Conservation (phyloP, 768 basidiomycete genomes). For the Rhizopogon salebrosus region DNA sequence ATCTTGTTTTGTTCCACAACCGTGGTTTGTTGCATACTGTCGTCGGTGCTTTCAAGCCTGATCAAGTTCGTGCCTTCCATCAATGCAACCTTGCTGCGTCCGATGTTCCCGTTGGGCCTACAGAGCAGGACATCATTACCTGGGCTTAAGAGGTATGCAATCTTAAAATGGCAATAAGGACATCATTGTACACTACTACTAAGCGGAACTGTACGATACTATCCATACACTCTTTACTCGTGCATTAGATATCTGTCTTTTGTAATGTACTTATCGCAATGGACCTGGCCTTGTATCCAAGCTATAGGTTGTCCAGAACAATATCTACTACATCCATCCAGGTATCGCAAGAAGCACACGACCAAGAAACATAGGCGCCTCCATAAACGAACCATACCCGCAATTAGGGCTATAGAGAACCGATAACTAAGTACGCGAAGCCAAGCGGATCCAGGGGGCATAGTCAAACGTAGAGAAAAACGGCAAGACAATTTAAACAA, state of each 20-base stretch:
- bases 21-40: constrained; percentile 64
- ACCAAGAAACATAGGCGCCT: constrained; percentile 17
- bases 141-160: constrained; percentile 31
- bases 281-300: constrained; percentile 2
- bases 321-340: constrained; percentile 33
- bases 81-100: constrained; percentile 57
- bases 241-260: background rate
- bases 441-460: constrained; percentile 10
- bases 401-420: constrained; percentile 17
- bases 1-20: constrained; percentile 71
- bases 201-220: background rate
- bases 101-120: constrained; percentile 44
- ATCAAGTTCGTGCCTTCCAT: constrained; percentile 47
- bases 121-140: constrained; percentile 35
- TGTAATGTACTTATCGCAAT: background rate
- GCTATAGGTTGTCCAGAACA: constrained; percentile 20
- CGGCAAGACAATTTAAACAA: constrained; percentile 2
- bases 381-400: constrained; percentile 12
- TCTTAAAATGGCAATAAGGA: background rate
- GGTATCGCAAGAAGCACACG: constrained; percentile 30
- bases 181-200: background rate
- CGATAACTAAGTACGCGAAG: constrained; percentile 18
- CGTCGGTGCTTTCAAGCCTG: constrained; percentile 54
- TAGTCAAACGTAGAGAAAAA: constrained; percentile 2
- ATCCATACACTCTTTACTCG: background rate